Evolutionary conservation across 495 filamentous ascomycete species (phyloP), one percentile per base, ranked within the genome.

Genomic region (Neurospora sp.): DNA sequence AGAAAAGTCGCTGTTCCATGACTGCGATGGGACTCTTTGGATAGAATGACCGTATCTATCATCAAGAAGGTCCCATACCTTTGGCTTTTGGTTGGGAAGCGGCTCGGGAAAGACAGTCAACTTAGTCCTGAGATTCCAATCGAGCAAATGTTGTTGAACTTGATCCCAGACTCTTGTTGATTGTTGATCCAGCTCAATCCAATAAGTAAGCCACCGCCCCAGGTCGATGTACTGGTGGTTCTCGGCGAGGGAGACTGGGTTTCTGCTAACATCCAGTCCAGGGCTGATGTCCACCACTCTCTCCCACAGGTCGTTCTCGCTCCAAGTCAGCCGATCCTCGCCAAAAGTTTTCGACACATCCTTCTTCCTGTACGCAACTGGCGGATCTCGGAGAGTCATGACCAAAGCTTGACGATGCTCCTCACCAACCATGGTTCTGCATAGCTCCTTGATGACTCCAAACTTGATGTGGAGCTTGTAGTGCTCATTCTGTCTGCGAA

Each of bases 161-260:
- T 77, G 38, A 8, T 76, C 49, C 78, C 88, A 90, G 2, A 76
- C 71, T 5, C 73, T 16, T 0, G 74, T 54, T 16, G 76, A 74
- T 7, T 79, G 74, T 27, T 78, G 73, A 8, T 81, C 71, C 71
- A 94, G 86, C 2, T 81, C 78, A 18, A 93, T 79, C 62, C 85
- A 83, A 77, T 92, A 93, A 5, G 89, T 90, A 18, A 88, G 92
- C 92, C 92, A 94, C 39, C 88, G 86, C 37, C 94, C 95, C 71
- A 96, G 88, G 82, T 98, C 93, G 72, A 97, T 89, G 38, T 90
- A 81, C 8, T 89, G 84, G 12, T 83, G 80, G 8, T 78, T 74
- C 60, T 88, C 90, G 5, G 84, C 88, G 14, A 95, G 80, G 9
- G 86, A 87, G 0, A 93, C 82, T 7, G 78, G 73, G 14, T 20